A percentile compares a stretch with the other conserved stretches of the same genome.
Evolutionary conservation across 805 yeast species (phyloP).

Genomic region (Teunomyces pallodes): DNA sequence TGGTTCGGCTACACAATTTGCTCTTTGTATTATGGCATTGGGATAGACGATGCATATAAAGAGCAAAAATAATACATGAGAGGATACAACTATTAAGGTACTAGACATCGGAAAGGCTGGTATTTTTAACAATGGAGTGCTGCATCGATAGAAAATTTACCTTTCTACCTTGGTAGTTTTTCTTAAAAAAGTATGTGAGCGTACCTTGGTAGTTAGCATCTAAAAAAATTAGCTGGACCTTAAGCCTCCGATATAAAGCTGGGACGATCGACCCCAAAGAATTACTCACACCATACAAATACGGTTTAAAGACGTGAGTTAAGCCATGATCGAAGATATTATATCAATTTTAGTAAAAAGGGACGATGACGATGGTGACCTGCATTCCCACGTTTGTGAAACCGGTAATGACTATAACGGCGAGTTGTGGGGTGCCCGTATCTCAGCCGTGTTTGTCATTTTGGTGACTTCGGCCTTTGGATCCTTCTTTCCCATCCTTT

Average conservation of each 20-base stretch:
- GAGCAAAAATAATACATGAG: no score
- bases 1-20: background rate
- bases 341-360: constrained; percentile 16
- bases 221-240: background rate
- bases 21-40: no score
- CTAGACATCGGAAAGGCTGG: background rate
- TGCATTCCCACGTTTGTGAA: constrained; percentile 27
- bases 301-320: background rate
- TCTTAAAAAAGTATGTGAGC: no score
- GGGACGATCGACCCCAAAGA: background rate
- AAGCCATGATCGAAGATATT: constrained; percentile 1
- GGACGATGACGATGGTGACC: constrained; percentile 7
- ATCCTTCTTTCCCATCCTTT: constrained; percentile 58
- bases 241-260: background rate
- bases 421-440: constrained; percentile 43
- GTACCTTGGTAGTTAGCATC: background rate
- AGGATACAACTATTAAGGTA: background rate
- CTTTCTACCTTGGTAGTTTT: background rate
- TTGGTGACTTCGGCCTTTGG: constrained; percentile 53
- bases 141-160: no score
- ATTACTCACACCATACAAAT: background rate
- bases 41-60: no score
- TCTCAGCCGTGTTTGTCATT: constrained; percentile 64
- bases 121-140: no score
- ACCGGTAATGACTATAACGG: constrained; percentile 46